These are phyloP conservation scores for Rubia occidens DNA, from an alignment of 305 asterid genomes.

Conservation along the genomic window DNA sequence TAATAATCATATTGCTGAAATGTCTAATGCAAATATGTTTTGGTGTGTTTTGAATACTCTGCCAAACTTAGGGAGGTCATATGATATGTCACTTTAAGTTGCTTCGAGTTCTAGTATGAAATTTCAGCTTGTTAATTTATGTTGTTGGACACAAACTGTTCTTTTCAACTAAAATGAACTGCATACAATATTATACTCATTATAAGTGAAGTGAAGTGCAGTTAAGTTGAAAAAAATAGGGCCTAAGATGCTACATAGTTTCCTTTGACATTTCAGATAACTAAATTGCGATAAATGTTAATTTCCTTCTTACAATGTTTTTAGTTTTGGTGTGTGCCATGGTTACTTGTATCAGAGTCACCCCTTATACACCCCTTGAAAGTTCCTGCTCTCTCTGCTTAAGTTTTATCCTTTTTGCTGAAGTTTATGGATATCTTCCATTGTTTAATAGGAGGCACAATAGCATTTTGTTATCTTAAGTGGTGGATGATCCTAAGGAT, in stretches of 20 bases:
- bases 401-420: too few relatives aligned
- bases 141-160: too few relatives aligned
- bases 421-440: too few relatives aligned
- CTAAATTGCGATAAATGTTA: not conserved
- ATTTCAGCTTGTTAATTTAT: too few relatives aligned
- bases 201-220: not conserved
- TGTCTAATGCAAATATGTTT: not conserved
- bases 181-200: not conserved
- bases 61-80: not conserved
- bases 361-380: too few relatives aligned
- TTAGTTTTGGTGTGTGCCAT: not conserved
- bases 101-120: too few relatives aligned
- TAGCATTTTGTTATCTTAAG: too few relatives aligned
- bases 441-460: too few relatives aligned
- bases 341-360: not conserved
- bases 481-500: too few relatives aligned
- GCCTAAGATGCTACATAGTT: not conserved
- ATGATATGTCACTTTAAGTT: too few relatives aligned
- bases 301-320: not conserved
- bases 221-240: too few relatives aligned
- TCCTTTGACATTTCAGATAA: not conserved
- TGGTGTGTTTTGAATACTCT: not conserved
- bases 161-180: not conserved
- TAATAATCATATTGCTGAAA: conserved; percentile 22
- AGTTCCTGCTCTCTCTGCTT: too few relatives aligned